phyloP scores from a whole-genome alignment of 768 basidiomycete genomes.

The Chlorophyllum brunneum region DNA sequence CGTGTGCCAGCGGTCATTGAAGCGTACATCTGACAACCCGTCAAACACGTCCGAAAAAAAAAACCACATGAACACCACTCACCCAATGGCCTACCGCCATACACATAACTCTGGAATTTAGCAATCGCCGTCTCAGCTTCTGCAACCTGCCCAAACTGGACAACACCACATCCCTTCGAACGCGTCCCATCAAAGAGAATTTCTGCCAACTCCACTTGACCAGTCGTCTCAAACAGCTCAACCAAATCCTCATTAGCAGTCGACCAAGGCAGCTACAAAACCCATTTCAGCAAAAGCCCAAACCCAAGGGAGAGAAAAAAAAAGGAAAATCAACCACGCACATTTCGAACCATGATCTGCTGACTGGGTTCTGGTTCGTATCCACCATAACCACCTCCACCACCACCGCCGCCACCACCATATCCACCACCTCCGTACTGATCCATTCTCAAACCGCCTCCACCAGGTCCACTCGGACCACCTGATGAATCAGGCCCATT shows the following conservation, averaged over 20 bases:
- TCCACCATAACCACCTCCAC: slow-evolving; percentile 30
- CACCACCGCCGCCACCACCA: slow-evolving; percentile 32
- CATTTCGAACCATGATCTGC: slow-evolving; percentile 98
- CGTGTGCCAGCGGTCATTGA: slow-evolving; percentile 95
- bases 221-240: slow-evolving; percentile 97
- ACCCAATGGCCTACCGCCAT: slow-evolving; percentile 87
- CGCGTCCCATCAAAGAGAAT: slow-evolving; percentile 90
- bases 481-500: slow-evolving; percentile 77
- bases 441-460: slow-evolving; percentile 33
- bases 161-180: slow-evolving; percentile 93
- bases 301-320: background rate
- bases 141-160: slow-evolving; percentile 82
- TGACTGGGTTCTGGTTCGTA: slow-evolving; percentile 80
- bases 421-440: slow-evolving; percentile 29
- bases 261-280: slow-evolving; percentile 87
- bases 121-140: slow-evolving; percentile 97
- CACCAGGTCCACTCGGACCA: slow-evolving; percentile 31
- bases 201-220: slow-evolving; percentile 91
- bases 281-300: background rate
- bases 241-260: slow-evolving; percentile 98
- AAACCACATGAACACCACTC: slow-evolving; percentile 20
- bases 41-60: background rate
- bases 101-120: slow-evolving; percentile 95
- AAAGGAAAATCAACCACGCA: slow-evolving; percentile 42
- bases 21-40: slow-evolving; percentile 69